Evolutionary conservation across 2,329 filamentous ascomycete species (phyloP).

Genomic region (Pestalotiopsis sp.): DNA sequence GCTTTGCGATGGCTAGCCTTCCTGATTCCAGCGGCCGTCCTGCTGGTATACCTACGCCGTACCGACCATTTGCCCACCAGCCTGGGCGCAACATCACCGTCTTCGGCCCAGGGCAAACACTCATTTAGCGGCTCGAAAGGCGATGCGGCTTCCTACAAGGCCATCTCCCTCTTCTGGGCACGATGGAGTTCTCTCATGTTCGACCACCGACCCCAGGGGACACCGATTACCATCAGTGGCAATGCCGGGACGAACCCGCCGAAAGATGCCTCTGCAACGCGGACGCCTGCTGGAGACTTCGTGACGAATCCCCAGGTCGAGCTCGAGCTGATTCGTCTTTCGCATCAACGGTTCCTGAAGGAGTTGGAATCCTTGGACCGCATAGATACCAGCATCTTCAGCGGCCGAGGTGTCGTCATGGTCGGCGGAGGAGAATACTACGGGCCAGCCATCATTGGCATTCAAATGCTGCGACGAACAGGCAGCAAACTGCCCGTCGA

Average conservation of each 20-base stretch:
- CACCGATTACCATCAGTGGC: neutral
- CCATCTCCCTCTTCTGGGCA: conserved; percentile 11
- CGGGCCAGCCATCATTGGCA: conserved; percentile 36
- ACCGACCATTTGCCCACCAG: neutral
- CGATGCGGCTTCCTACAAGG: neutral
- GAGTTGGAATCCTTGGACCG: neutral
- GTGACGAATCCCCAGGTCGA: conserved; percentile 2
- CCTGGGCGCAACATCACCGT: neutral
- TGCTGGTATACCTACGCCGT: neutral
- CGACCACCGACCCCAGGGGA: neutral
- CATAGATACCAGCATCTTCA: conserved; percentile 4
- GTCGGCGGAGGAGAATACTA: conserved; percentile 28
- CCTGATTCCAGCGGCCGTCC: neutral
- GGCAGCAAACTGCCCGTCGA: conserved; percentile 39
- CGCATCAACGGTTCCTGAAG: conserved; percentile 1
- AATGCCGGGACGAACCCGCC: conserved; percentile 1
- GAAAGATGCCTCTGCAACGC: neutral
- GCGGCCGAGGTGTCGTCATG: conserved; percentile 14
- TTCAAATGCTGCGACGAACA: conserved; percentile 40
- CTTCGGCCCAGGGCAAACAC: neutral
- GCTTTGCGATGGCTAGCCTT: conserved; percentile 12
- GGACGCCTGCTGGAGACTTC: conserved; percentile 5
- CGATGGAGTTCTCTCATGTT: conserved; percentile 11
- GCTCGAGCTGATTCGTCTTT: neutral
- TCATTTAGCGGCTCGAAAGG: neutral